phyloP scores from a whole-genome alignment of 2,329 filamentous ascomycete species.

The Fusarium albidum region DNA sequence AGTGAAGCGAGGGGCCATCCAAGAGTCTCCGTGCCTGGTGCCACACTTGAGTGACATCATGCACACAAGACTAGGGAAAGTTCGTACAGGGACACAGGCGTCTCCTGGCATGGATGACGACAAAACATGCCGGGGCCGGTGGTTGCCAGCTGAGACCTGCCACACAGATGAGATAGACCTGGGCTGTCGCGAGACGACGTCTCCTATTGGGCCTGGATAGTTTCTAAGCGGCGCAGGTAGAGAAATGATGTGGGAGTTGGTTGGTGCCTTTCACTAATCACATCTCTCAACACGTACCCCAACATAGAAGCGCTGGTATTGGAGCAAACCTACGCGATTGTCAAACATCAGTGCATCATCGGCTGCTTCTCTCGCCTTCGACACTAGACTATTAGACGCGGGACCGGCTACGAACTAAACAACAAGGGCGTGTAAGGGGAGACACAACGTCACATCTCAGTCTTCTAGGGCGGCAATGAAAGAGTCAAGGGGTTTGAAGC shows the following conservation, averaged over 20 bases:
- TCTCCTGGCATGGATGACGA: slow-evolving; percentile 12
- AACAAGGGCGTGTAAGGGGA: slow-evolving; percentile 20
- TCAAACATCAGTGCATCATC: slow-evolving; percentile 25
- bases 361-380: slow-evolving; percentile 7
- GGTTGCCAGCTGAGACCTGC: slow-evolving; percentile 28
- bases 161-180: slow-evolving; percentile 12
- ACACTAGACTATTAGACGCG: slow-evolving; percentile 2
- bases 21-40: slow-evolving; percentile 35
- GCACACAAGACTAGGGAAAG: slow-evolving; percentile 16
- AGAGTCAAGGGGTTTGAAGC: slow-evolving; percentile 9
- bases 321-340: slow-evolving; percentile 21
- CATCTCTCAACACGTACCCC: slow-evolving; percentile 7
- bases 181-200: slow-evolving; percentile 14
- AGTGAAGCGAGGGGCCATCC: slow-evolving; percentile 42
- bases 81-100: slow-evolving; percentile 25
- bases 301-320: slow-evolving; percentile 22
- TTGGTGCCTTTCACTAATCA: slow-evolving; percentile 11
- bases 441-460: slow-evolving; percentile 4
- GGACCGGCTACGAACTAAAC: slow-evolving; percentile 5
- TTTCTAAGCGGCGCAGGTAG: slow-evolving; percentile 2
- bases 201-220: slow-evolving; percentile 8
- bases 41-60: slow-evolving; percentile 26
- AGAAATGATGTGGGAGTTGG: slow-evolving; percentile 2
- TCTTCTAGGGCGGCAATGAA: slow-evolving; percentile 6
- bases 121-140: slow-evolving; percentile 19